Evolutionary conservation across 345 rosid genomes (phyloP).

Genomic region (Melaleuca alternifolia): DNA sequence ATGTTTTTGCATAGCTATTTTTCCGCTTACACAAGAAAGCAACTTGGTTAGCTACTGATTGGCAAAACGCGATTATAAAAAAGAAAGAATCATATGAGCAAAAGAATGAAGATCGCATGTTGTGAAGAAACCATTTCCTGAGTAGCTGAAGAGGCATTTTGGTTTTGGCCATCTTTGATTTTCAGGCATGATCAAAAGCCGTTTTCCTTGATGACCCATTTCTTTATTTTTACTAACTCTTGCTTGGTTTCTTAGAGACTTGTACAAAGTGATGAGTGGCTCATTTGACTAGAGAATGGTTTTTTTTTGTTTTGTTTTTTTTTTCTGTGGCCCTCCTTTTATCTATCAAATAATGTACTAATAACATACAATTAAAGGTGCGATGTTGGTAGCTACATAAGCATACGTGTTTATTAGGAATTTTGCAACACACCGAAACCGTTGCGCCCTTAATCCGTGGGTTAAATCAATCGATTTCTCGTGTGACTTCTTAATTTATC

Average conservation of each 20-base stretch:
- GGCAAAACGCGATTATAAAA: neutral
- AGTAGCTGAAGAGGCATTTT: neutral
- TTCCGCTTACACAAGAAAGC: neutral
- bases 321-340: neutral
- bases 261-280: neutral
- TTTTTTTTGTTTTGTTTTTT: neutral
- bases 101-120: neutral
- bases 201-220: neutral
- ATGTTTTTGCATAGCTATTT: neutral
- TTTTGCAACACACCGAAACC: accelerated
- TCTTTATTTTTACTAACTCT: neutral
- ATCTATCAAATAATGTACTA: neutral
- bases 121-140: neutral
- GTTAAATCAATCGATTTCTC: neutral
- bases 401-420: neutral
- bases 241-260: neutral
- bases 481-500: neutral
- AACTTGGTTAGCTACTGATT: neutral
- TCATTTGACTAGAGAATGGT: neutral
- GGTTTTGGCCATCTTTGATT: neutral
- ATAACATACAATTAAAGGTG: neutral
- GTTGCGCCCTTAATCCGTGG: neutral
- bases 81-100: neutral
- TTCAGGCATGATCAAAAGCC: neutral
- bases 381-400: neutral